Percentiles rank a stretch among this genome's conserved stretches.
Evolutionary conservation across 2,329 filamentous ascomycete species (phyloP).

Genomic region (Alternaria sp.): DNA sequence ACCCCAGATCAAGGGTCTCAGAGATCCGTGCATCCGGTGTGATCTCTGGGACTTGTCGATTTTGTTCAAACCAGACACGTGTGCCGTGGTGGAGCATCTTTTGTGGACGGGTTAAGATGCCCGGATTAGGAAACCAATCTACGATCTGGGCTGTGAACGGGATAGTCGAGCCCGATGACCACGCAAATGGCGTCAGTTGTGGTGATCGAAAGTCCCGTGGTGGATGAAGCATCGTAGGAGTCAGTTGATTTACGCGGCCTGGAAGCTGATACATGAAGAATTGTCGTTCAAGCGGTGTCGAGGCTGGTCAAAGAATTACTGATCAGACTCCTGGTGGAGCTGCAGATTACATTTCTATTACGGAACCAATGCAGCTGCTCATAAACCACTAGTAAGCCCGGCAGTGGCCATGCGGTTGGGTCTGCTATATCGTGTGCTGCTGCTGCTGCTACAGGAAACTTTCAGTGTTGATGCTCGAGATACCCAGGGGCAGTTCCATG

Average conservation of each 20-base stretch:
- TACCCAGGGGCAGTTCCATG: not conserved
- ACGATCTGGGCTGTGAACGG: slow-evolving; percentile 14
- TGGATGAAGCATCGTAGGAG: not conserved
- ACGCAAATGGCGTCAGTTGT: not conserved
- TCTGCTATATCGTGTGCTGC: not conserved
- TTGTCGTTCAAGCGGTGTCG: not conserved
- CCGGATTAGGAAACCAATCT: slow-evolving; percentile 21
- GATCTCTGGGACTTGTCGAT: slow-evolving; percentile 6
- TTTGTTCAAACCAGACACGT: slow-evolving; percentile 12
- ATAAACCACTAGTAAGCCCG: not conserved
- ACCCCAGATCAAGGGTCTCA: slow-evolving; percentile 12
- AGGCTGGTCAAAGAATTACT: not conserved
- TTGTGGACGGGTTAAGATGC: slow-evolving; percentile 22
- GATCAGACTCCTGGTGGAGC: not conserved
- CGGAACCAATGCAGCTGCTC: not conserved
- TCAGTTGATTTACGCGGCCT: not conserved
- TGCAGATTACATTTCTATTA: not conserved
- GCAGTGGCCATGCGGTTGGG: not conserved
- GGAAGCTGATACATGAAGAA: slow-evolving; percentile 2
- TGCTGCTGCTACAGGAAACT: not conserved
- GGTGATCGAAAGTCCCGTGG: not conserved
- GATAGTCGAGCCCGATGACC: slow-evolving; percentile 8
- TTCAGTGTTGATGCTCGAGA: not conserved
- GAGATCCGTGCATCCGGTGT: slow-evolving; percentile 5
- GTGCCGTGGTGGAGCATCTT: slow-evolving; percentile 21